Base-by-base conservation (phyloP, 2,329 filamentous ascomycete species). In the Daldinia sp. region DNA sequence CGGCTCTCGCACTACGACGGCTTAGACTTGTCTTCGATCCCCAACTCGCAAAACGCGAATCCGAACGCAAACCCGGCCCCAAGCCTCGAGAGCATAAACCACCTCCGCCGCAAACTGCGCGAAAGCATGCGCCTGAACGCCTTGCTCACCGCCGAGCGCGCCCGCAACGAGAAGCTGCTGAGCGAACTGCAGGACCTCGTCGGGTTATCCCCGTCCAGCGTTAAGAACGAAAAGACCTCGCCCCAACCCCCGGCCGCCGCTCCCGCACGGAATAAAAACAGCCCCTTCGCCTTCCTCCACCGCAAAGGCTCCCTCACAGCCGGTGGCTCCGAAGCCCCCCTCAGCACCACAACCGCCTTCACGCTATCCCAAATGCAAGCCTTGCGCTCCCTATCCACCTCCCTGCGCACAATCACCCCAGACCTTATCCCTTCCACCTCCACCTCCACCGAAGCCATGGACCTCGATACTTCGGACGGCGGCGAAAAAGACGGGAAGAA, bases 1-100 rank as follows among this genome's bases (percentile, higher is more conserved):
- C 83, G 90, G 54, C 81, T 99, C 67, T 86, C 86, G 48, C 94
- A 98, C 81, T 97, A 99, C 79, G 87, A 93, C 76, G 92, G 82
- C 1, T 74, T 87, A 17, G 83, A 85, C 63, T 82, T 87, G 2
- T 23, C 29, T 3, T 13, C 15, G 10, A 19, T 11, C 7, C 9
- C 45, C n/a, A 35, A 34, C 4, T 6, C 30, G 6, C 39, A 11
- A 21, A 19, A 13, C 13, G 5, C 37, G 17, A 41, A n/a, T n/a
- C n/a, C 11, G 9, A 41, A 41, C 11, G 4, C 15, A 37, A 23
- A 27, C 45, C 47, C 13, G 11, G 19, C 32, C 1, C 39, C 87
- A 86, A 91, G 86, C 1, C 80, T 86, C 1, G 90, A 93, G 72
- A 85, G 85, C 17, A 84, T 97, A 54, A 87, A 87, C 60, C 78